Base-by-base conservation (phyloP, 805 yeast genomes). In the Hanseniaspora meyeri region DNA sequence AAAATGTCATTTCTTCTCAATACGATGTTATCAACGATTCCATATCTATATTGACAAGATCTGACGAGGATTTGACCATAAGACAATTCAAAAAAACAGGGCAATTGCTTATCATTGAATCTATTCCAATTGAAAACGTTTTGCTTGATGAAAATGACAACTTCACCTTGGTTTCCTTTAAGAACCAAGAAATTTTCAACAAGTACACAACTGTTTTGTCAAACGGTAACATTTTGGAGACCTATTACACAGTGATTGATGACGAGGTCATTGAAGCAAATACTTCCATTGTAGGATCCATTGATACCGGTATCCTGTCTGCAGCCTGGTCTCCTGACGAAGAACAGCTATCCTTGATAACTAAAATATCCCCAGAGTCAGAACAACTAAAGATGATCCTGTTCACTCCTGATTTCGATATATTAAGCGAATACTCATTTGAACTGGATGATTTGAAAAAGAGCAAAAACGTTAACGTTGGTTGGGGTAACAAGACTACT, bases 401-500 rank as follows among this genome's bases (percentile, higher is more conserved):
- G 24, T 74, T 93, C 55, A 83, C 90, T 40, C 77, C 95, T 60
- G 71, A 77, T 45, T 85, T 89, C 60, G 97, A 91, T 61, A 87
- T 90, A 1, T 75, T 91, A 27, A 71, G 79, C 11, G 97, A 91
- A 64, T 75, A 74, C 57, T 67, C 70, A 34, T 68, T 89, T 59
- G 68, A 75, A 48, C 71, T 77, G 0, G 77, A 75, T 9, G 98
- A 93, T 66, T 74, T 90, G 49, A 67, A 71, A 37, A 70, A 79
- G 51, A 82, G 89, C 1, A 83, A 82, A 61, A 96, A 93, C 65
- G 96, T 93, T 39, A 83, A 91, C 31, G 96, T 93, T 45, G 99
- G 99, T 29, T 93, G 99, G 99, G 99, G 99, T 65, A 86, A 85
- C 60, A 83, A 84, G 62, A 97, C 91, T 68, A 93, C 99, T 0